phyloP scores from a whole-genome alignment of 2,329 filamentous ascomycete genomes.

The Colletotrichum magnum region DNA sequence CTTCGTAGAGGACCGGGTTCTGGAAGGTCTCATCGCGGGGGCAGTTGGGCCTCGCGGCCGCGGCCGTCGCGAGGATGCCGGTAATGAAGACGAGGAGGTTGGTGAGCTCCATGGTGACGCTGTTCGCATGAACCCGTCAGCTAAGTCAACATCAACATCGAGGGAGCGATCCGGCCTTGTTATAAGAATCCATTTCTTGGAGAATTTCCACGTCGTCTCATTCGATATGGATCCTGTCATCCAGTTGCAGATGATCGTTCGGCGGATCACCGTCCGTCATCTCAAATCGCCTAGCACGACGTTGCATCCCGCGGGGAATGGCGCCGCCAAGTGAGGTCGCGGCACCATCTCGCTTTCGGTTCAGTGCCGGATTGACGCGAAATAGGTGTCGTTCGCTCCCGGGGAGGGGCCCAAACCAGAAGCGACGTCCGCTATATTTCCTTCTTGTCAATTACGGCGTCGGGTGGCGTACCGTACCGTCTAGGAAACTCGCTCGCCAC shows the following conservation, averaged over 20 bases:
- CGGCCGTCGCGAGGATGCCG: neutral
- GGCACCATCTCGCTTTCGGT: constrained; percentile 17
- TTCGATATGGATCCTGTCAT: constrained; percentile 6
- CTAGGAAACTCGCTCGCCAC: too few species aligned
- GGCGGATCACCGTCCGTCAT: constrained; percentile 24
- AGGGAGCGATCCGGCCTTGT: neutral
- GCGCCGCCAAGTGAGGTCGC: constrained; percentile 10
- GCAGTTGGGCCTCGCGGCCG: neutral
- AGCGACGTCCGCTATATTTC: neutral
- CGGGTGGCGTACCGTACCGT: neutral
- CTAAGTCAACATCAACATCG: neutral
- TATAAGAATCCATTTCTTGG: neutral
- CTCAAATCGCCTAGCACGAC: constrained; percentile 6
- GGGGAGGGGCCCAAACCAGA: neutral
- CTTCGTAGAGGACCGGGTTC: constrained; percentile 69
- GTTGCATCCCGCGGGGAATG: neutral
- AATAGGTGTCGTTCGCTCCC: neutral
- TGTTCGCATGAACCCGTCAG: neutral
- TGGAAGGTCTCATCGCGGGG: constrained; percentile 49
- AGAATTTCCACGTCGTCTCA: neutral
- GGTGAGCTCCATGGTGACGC: neutral
- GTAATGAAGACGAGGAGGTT: neutral
- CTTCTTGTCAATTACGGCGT: neutral
- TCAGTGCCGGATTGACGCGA: constrained; percentile 8
- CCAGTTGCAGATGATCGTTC: neutral